Conservation (phyloP, 163 green algal species). For the Volvox carteri region DNA sequence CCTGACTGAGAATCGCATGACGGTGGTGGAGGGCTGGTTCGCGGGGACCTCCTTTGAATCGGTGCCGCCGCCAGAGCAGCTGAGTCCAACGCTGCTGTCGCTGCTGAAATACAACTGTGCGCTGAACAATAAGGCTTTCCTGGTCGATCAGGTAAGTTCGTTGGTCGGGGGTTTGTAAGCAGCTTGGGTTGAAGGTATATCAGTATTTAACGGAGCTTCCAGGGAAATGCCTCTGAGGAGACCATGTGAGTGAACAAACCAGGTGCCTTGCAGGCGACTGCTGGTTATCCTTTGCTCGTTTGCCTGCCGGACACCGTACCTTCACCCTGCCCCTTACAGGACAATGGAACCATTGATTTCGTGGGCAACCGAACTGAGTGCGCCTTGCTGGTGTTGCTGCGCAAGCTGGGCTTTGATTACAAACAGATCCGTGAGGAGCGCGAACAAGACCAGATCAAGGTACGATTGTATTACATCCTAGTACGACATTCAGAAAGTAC, state of each 20-base stretch:
- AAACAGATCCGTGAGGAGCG: slow-evolving; percentile 44
- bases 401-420: slow-evolving; percentile 52
- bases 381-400: slow-evolving; percentile 84
- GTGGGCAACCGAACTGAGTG: slow-evolving; percentile 94
- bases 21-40: slow-evolving; percentile 94
- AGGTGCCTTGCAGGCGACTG: too few relatives aligned
- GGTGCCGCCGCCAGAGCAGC: slow-evolving; percentile 37
- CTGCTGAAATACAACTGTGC: slow-evolving; percentile 76
- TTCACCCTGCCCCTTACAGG: too few relatives aligned
- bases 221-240: too few relatives aligned
- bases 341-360: slow-evolving; percentile 66
- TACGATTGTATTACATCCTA: too few relatives aligned
- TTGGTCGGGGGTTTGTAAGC: too few relatives aligned
- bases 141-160: slow-evolving; percentile 67
- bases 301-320: too few relatives aligned
- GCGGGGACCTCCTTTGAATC: slow-evolving; percentile 59
- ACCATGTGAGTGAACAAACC: too few relatives aligned
- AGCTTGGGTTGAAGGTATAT: too few relatives aligned
- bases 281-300: too few relatives aligned
- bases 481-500: not conserved
- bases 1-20: slow-evolving; percentile 99
- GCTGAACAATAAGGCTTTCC: slow-evolving; percentile 91
- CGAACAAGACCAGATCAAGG: slow-evolving; percentile 36
- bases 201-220: too few relatives aligned
- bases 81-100: slow-evolving; percentile 63